Evolutionary conservation across 2,329 filamentous ascomycete genomes (phyloP).

Genomic region (Trichothecium roseum): DNA sequence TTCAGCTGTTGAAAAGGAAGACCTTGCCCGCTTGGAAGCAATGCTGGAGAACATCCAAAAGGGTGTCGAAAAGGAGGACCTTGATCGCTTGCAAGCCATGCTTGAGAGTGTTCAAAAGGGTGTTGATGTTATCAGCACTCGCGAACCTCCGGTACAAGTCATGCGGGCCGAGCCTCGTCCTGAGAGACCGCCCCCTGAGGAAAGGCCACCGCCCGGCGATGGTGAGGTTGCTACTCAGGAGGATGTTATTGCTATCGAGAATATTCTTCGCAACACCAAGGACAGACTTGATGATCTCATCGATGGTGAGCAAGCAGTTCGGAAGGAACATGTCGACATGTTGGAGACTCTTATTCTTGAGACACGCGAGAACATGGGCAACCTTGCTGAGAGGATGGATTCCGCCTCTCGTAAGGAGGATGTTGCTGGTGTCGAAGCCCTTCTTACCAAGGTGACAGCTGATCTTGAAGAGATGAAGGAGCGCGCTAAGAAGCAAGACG

Average conservation of each 20-base stretch:
- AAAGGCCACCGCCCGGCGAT: slow-evolving; percentile 5
- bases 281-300: slow-evolving; percentile 73
- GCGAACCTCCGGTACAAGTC: slow-evolving; percentile 31
- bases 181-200: slow-evolving; percentile 1
- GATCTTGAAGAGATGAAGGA: slow-evolving; percentile 66
- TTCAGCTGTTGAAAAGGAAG: slow-evolving; percentile 16
- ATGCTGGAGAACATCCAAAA: slow-evolving; percentile 22
- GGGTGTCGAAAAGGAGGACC: slow-evolving; percentile 28
- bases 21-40: slow-evolving; percentile 45
- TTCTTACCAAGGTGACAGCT: slow-evolving; percentile 67
- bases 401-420: slow-evolving; percentile 69
- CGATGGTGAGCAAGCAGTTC: slow-evolving; percentile 59
- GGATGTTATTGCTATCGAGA: slow-evolving; percentile 85
- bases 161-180: too few relatives aligned
- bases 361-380: slow-evolving; percentile 61
- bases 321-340: slow-evolving; percentile 53
- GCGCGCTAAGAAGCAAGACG: slow-evolving; percentile 38
- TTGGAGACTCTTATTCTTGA: slow-evolving; percentile 60
- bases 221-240: slow-evolving; percentile 46
- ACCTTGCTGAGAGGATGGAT: slow-evolving; percentile 57
- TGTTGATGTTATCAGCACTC: slow-evolving; percentile 23
- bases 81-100: slow-evolving; percentile 44
- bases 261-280: slow-evolving; percentile 81
- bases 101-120: slow-evolving; percentile 15
- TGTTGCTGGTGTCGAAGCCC: slow-evolving; percentile 62